phyloP scores from a whole-genome alignment of 176 grass and related monocot genomes.

The Aegilops umbellulata region DNA sequence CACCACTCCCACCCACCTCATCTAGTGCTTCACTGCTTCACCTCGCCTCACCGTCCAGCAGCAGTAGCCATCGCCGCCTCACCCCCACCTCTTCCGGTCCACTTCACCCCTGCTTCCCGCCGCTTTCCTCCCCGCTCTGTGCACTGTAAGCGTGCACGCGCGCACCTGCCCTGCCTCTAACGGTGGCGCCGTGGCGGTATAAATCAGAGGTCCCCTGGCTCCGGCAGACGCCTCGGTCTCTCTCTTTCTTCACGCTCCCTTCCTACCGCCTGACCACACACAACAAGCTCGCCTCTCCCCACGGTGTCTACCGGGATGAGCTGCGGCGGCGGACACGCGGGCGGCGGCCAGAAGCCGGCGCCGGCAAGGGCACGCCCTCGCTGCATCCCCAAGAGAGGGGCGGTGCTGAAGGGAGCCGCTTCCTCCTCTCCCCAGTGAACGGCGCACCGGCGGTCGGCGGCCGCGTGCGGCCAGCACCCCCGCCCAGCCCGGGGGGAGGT shows the following conservation, averaged over 20 bases:
- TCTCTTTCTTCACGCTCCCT: not conserved
- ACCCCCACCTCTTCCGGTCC: not conserved
- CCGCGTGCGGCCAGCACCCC: constrained; percentile 25
- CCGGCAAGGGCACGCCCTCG: constrained; percentile 6
- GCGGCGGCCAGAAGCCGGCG: not conserved
- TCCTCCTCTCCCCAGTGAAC: not conserved
- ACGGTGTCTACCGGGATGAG: not conserved
- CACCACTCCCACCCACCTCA: not conserved
- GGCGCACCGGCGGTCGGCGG: not conserved
- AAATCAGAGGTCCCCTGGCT: not conserved
- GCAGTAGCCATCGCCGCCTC: constrained; percentile 1
- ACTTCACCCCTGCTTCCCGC: constrained; percentile 32
- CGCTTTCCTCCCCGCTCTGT: not conserved
- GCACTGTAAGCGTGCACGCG: not conserved
- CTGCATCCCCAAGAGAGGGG: constrained; percentile 32
- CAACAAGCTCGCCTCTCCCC: not conserved
- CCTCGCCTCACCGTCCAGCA: not conserved
- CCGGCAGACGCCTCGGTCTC: not conserved
- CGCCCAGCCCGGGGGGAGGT: not conserved
- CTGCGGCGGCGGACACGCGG: not conserved
- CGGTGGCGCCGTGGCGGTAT: not conserved
- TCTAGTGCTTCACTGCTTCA: not conserved
- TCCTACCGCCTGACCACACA: not conserved
- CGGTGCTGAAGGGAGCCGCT: constrained; percentile 34
- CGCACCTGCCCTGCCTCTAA: not conserved